Evolutionary conservation across 176 grass and related monocot genomes (phyloP), one percentile per base, ranked within the genome.

Genomic region (Oryza glaberrima): DNA sequence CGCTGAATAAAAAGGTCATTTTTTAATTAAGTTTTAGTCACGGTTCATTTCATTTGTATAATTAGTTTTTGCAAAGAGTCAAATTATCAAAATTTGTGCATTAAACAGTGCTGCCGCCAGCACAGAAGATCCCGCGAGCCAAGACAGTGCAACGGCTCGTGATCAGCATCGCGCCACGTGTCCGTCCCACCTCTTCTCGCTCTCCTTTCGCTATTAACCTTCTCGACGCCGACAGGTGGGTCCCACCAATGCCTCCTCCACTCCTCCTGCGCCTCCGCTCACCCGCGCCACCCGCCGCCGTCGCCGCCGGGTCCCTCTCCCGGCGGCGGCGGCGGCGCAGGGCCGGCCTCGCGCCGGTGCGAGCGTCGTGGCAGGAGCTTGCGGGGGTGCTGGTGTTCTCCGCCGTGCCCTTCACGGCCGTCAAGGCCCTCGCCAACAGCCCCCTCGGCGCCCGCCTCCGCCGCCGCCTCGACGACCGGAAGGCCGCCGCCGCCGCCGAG

Each of bases 361-460:
- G 63, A 22, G 89, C 92, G 14, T 94, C 89, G 25, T 94, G 89
- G 92, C 81, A 94, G 86, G 92, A 98, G 91, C 89, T 98, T 16
- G 92, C 91, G 9, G 95, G 95, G 14, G 95, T 98, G 60, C 61
- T 98, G 20, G 85, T 95, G 67, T 98, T 95, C 85, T 95, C 95
- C 6, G 95, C 95, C 67, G 73, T 98, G 72, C 93, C 95, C 70
- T 98, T 98, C 87, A 91, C 92, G 4, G 90, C 90, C 22, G 95
- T 98, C 77, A 98, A 98, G 92, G 93, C 93, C 69, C 44, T 98
- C 26, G 95, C 91, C 46, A 91, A 84, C 72, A 95, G 93, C 80
- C 90, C 92, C 15, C 83, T 98, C 28, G 93, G 95, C 20, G 95
- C 89, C 17, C 83, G n/a, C 46, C 91, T 95, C 44, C 91, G 87